Evolutionary conservation across 139 green algal genomes (phyloP).

Genomic region (Tetradesmus obliquus): DNA sequence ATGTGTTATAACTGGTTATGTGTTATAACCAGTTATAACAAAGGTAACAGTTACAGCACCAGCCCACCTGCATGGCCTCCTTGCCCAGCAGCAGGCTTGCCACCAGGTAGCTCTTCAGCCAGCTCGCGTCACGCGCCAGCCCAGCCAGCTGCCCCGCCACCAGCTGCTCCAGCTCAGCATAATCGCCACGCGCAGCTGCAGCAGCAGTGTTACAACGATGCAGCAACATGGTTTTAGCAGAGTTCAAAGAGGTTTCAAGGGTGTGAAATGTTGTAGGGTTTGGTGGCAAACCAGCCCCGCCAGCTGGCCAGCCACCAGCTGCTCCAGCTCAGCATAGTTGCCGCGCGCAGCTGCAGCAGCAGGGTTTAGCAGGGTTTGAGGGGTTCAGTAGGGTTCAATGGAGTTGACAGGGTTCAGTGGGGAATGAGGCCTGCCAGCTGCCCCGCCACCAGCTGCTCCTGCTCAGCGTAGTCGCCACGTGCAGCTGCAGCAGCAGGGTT

Average conservation of each 20-base stretch:
- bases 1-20: neutral
- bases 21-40: neutral
- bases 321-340: slow-evolving; percentile 23
- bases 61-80: slow-evolving; percentile 67
- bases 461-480: slow-evolving; percentile 26
- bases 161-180: slow-evolving; percentile 10
- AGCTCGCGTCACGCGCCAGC: slow-evolving; percentile 63
- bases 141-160: slow-evolving; percentile 55
- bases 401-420: too few relatives aligned
- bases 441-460: slow-evolving; percentile 16
- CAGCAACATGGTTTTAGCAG: neutral
- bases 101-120: slow-evolving; percentile 68
- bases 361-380: too few relatives aligned
- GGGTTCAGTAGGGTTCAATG: too few relatives aligned
- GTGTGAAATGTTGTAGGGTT: too few relatives aligned
- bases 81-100: slow-evolving; percentile 55
- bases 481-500: slow-evolving; percentile 5
- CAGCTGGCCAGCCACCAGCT: slow-evolving; percentile 51
- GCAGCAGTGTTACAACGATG: too few relatives aligned
- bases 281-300: slow-evolving; percentile 35
- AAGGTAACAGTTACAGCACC: slow-evolving; percentile 1
- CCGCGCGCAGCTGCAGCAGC: slow-evolving; percentile 19
- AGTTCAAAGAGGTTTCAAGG: too few relatives aligned
- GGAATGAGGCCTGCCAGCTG: too few relatives aligned
- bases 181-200: slow-evolving; percentile 42